phyloP scores from a whole-genome alignment of 345 rosid species.

The Populus euphratica region DNA sequence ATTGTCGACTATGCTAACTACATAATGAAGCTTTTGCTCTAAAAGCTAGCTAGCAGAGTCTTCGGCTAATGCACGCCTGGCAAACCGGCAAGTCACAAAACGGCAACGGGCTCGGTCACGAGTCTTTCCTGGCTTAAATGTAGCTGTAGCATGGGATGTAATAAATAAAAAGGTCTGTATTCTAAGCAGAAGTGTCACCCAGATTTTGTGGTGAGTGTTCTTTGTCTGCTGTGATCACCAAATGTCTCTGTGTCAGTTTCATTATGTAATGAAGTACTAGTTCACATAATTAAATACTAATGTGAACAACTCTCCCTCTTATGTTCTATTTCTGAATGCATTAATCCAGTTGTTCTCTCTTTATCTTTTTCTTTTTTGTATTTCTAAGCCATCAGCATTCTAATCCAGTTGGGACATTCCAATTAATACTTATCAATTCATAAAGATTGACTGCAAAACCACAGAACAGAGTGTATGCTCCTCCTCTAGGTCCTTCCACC shows the following conservation, averaged over 20 bases:
- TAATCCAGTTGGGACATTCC: not conserved
- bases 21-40: not conserved
- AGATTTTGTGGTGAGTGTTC: not conserved
- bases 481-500: not conserved
- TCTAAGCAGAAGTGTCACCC: constrained; percentile 6
- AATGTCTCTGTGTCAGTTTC: constrained; percentile 1
- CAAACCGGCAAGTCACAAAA: constrained; percentile 77
- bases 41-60: not conserved
- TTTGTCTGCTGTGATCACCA: constrained; percentile 2
- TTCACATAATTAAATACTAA: constrained; percentile 1
- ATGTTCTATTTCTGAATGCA: not conserved
- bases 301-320: constrained; percentile 2
- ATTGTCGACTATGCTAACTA: constrained; percentile 9
- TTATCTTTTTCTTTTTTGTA: too few species aligned
- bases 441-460: not conserved
- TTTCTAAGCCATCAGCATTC: not conserved
- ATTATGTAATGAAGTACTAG: not conserved
- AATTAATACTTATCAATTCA: not conserved
- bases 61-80: constrained; percentile 34
- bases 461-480: not conserved
- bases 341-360: not conserved
- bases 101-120: constrained; percentile 46
- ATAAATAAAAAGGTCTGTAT: constrained; percentile 10
- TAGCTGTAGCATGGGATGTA: constrained; percentile 13
- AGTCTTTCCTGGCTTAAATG: constrained; percentile 30